Conservation (phyloP, 163 green algal species). For the Chlamydomonas reinhardtii region DNA sequence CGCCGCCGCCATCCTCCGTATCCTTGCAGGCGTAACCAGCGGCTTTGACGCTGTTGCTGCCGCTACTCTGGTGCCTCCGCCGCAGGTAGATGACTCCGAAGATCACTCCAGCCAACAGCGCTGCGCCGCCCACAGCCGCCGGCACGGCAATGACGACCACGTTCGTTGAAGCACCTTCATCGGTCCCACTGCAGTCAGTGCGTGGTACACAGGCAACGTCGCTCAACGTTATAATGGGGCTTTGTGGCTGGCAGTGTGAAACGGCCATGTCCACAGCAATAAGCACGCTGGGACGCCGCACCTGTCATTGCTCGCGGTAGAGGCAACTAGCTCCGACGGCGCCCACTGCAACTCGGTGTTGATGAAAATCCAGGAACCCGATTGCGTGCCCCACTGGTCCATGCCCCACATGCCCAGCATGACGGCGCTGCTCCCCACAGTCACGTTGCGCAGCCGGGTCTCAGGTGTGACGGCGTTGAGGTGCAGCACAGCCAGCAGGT, state of each 20-base stretch:
- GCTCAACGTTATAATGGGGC: no score
- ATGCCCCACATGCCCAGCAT: background rate
- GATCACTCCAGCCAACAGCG: background rate
- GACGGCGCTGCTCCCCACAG: background rate
- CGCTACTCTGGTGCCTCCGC: no score
- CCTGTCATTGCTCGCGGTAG: background rate
- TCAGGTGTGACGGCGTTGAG: conserved; percentile 19
- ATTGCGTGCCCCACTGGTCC: background rate
- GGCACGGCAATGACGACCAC: background rate
- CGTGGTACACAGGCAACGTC: no score
- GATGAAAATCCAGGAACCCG: conserved; percentile 4
- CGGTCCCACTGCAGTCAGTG: no score
- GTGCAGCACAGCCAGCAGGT: conserved; percentile 8
- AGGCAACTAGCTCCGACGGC: background rate
- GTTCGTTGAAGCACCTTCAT: no score
- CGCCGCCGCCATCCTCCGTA: no score
- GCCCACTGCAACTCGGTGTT: background rate
- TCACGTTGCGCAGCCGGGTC: conserved; percentile 5
- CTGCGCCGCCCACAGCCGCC: background rate
- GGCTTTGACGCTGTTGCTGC: no score
- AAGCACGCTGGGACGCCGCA: background rate
- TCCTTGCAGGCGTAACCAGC: no score
- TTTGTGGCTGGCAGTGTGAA: no score
- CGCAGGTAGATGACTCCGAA: no score
- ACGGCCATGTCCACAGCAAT: no score